phyloP scores from a whole-genome alignment of 208 protist genomes.

The Leishmania mexicana region DNA sequence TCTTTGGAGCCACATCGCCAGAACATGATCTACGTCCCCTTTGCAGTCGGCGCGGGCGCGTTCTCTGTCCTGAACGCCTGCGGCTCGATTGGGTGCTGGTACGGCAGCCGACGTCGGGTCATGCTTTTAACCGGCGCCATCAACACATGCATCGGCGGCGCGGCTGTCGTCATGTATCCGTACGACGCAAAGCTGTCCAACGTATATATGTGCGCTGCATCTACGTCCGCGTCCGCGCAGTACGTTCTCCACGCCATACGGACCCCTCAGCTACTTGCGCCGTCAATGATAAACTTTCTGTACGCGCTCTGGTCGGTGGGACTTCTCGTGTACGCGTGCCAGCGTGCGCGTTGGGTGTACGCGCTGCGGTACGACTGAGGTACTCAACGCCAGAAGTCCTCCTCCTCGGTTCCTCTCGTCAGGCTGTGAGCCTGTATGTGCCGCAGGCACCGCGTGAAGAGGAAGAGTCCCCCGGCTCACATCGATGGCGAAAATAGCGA shows the following conservation, averaged over 20 bases:
- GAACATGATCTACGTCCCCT: conserved; percentile 62
- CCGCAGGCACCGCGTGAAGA: background rate
- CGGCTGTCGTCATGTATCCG: conserved; percentile 45
- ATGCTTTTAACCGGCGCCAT: conserved; percentile 73
- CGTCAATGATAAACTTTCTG: conserved; percentile 34
- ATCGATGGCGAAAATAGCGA: background rate
- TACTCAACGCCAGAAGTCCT: background rate
- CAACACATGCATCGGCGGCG: conserved; percentile 59
- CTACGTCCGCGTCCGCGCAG: conserved; percentile 57
- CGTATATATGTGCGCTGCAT: conserved; percentile 48
- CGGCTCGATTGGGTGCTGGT: conserved; percentile 66
- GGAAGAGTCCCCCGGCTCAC: background rate
- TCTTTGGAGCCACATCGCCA: no score
- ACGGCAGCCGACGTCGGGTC: conserved; percentile 53
- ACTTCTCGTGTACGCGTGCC: conserved; percentile 55
- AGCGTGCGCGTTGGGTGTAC: conserved; percentile 64
- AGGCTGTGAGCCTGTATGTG: background rate
- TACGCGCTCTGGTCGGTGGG: conserved; percentile 56
- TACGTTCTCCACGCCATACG: conserved; percentile 72
- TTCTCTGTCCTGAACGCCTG: conserved; percentile 72
- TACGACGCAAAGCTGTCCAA: conserved; percentile 69
- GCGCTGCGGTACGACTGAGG: conserved; percentile 60
- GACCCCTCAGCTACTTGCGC: conserved; percentile 44
- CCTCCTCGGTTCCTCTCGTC: background rate
- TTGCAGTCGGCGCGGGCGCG: conserved; percentile 41